Conservation (phyloP, 768 basidiomycete species). For the Mycena metata region DNA sequence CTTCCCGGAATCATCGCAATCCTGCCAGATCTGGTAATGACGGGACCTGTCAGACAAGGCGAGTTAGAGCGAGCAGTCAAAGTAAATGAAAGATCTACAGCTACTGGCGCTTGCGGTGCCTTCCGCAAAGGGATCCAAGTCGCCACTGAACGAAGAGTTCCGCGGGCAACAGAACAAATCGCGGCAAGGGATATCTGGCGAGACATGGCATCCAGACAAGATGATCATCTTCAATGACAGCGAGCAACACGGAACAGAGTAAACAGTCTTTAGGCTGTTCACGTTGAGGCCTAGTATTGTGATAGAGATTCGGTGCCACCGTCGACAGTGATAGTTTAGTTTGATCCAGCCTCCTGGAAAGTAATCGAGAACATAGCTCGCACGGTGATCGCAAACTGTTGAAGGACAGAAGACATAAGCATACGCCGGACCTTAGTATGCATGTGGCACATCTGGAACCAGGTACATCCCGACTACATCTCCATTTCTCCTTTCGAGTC, state of each 20-base stretch:
- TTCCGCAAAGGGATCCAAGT: neutral
- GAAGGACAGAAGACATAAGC: neutral
- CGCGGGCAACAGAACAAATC: no score
- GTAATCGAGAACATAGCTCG: neutral
- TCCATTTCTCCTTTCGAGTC: no score
- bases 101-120: neutral
- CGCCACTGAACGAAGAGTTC: neutral
- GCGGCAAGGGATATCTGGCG: neutral
- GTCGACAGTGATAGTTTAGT: constrained; percentile 11
- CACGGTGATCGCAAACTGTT: neutral
- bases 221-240: constrained; percentile 21
- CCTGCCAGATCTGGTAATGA: constrained; percentile 23
- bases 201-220: neutral
- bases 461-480: no score
- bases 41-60: constrained; percentile 30
- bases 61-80: neutral
- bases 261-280: neutral
- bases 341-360: neutral
- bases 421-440: no score
- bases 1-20: constrained; percentile 35
- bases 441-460: no score
- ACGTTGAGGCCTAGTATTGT: neutral
- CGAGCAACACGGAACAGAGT: constrained; percentile 30
- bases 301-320: neutral
- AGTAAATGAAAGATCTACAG: neutral